These are phyloP conservation scores for Solanum tarapatanum DNA, from an alignment of 257 asterid species.

Conservation along the genomic window DNA sequence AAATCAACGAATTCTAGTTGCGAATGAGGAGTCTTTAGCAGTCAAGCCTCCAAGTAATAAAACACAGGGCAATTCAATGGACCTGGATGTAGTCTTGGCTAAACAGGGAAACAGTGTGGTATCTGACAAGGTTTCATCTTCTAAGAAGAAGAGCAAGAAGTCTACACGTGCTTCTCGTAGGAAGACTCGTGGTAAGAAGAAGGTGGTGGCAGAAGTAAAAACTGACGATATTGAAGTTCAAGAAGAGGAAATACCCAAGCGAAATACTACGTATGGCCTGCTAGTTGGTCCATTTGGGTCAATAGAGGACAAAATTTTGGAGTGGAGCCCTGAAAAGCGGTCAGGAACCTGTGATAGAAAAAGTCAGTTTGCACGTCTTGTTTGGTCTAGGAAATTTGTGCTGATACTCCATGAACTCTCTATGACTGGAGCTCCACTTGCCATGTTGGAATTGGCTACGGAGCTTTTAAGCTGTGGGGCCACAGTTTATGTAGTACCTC, in stretches of 20 bases:
- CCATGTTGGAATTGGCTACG: constrained; percentile 94
- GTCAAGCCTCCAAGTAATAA: constrained; percentile 6
- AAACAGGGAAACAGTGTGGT: constrained; percentile 27
- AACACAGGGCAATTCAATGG: constrained; percentile 22
- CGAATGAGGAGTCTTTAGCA: constrained; percentile 29
- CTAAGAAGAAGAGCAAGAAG: constrained; percentile 42
- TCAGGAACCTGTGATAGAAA: constrained; percentile 90
- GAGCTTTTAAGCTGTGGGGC: constrained; percentile 99
- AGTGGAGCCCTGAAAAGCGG: constrained; percentile 86
- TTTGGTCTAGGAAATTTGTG: constrained; percentile 95
- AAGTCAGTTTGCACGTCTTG: constrained; percentile 92
- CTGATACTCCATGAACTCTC: constrained; percentile 89
- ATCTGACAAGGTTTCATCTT: constrained; percentile 10
- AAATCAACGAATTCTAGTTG: constrained; percentile 39
- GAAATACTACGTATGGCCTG: constrained; percentile 65
- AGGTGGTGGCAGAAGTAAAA: constrained; percentile 23
- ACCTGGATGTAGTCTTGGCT: constrained; percentile 20
- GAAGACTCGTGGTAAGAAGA: constrained; percentile 36
- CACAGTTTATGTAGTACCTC: constrained; percentile 65
- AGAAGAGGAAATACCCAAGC: constrained; percentile 63
- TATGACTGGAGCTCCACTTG: constrained; percentile 99
- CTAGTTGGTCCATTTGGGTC: constrained; percentile 93
- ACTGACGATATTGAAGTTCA: constrained; percentile 34
- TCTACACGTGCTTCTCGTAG: constrained; percentile 40
- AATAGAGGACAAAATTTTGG: constrained; percentile 67